Evolutionary conservation across 208 protist genomes (phyloP).

Genomic region (Herpetomonas tarakana): DNA sequence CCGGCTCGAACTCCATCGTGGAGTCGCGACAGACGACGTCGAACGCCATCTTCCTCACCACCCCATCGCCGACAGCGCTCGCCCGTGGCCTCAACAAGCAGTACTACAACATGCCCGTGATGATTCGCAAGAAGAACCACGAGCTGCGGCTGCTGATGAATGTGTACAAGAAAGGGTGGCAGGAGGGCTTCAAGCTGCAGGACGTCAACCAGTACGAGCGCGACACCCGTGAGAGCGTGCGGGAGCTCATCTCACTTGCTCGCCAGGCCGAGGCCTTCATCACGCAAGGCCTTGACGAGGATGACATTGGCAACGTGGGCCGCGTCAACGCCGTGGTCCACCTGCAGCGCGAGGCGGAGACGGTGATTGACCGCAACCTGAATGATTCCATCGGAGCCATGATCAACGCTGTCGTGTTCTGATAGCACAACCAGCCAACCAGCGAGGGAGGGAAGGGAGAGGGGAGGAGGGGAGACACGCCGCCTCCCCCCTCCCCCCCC

Average conservation of each 20-base stretch:
- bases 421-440: too few species aligned
- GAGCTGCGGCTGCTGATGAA: constrained; percentile 99
- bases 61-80: constrained; percentile 97
- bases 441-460: too few species aligned
- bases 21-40: constrained; percentile 99
- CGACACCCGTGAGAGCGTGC: constrained; percentile 70
- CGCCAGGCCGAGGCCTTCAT: constrained; percentile 84
- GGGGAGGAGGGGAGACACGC: too few species aligned
- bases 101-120: constrained; percentile 99
- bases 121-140: constrained; percentile 99
- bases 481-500: too few species aligned
- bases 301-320: constrained; percentile 84
- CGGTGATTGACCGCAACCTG: constrained; percentile 72
- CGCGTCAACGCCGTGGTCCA: constrained; percentile 77
- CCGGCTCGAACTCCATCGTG: constrained; percentile 24
- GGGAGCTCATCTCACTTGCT: constrained; percentile 63
- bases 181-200: constrained; percentile 94
- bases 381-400: constrained; percentile 84
- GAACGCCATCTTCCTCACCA: constrained; percentile 98
- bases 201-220: constrained; percentile 60
- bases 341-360: constrained; percentile 75
- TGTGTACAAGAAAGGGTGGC: constrained; percentile 99
- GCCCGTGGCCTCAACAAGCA: constrained; percentile 98
- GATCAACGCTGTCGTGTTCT: constrained; percentile 89
- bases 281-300: constrained; percentile 77